These are phyloP conservation scores for Cornus suecica DNA, from an alignment of 148 eudicot genomes.

Conservation along the genomic window DNA sequence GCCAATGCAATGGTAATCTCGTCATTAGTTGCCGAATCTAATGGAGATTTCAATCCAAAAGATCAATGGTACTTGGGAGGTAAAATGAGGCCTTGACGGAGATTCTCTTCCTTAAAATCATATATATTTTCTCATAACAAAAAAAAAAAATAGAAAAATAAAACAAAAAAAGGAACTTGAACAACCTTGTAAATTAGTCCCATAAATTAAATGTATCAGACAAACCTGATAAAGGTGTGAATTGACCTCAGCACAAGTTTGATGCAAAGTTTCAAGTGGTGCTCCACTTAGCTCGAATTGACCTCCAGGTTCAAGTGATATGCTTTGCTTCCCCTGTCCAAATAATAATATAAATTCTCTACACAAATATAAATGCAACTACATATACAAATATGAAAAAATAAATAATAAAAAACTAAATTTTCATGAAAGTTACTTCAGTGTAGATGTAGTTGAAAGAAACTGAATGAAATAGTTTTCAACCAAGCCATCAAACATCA, in stretches of 20 bases:
- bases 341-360: not conserved
- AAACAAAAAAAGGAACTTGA: not conserved
- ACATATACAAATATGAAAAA: not conserved
- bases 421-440: not conserved
- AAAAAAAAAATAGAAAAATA: not conserved
- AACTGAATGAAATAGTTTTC: not conserved
- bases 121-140: not conserved
- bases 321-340: slow-evolving; percentile 84
- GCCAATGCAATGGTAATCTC: too few relatives aligned
- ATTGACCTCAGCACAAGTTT: slow-evolving; percentile 97
- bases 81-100: too few relatives aligned
- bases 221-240: slow-evolving; percentile 98
- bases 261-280: slow-evolving; percentile 96
- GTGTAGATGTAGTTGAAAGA: slow-evolving; percentile 4
- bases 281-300: slow-evolving; percentile 99
- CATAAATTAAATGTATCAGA: slow-evolving; percentile 2
- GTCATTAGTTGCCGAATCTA: too few relatives aligned
- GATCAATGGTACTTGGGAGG: too few relatives aligned
- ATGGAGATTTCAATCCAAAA: too few relatives aligned
- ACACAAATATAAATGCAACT: not conserved
- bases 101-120: too few relatives aligned
- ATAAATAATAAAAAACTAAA: not conserved
- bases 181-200: not conserved
- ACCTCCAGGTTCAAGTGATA: slow-evolving; percentile 96
- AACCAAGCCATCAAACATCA: slow-evolving; percentile 2